Conservation (phyloP, 1,284 basidiomycete species). For the Pseudomicrostroma phylloplanum region DNA sequence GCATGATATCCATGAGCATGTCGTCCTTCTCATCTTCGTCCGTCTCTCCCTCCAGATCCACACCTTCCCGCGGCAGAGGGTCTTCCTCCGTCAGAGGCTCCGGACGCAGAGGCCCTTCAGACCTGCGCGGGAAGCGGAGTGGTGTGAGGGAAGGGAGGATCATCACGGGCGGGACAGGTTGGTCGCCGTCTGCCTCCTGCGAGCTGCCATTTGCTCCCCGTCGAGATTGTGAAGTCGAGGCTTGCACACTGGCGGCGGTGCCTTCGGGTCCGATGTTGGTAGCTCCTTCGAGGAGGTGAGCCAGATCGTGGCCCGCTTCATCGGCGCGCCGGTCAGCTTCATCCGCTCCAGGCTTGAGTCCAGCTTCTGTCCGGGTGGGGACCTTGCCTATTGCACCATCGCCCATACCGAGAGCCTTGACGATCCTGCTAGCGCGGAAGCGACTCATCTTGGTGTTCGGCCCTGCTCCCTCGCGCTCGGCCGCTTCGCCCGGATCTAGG, state of each 20-base stretch:
- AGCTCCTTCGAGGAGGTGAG: slow-evolving; percentile 23
- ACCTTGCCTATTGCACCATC: not conserved
- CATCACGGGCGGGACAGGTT: slow-evolving; percentile 22
- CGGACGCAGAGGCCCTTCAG: slow-evolving; percentile 1
- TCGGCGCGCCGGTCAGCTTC: slow-evolving; percentile 5
- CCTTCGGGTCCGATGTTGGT: slow-evolving; percentile 19
- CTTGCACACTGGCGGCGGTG: not conserved
- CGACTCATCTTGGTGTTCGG: slow-evolving; percentile 1
- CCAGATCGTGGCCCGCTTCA: slow-evolving; percentile 14
- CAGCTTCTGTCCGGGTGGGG: not conserved
- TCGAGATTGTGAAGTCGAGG: not conserved
- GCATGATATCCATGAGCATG: slow-evolving; percentile 11
- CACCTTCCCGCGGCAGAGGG: not conserved
- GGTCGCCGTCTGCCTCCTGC: not conserved
- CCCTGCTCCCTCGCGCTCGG: too few relatives aligned
- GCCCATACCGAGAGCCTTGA: not conserved
- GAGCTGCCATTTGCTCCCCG: not conserved
- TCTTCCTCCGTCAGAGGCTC: not conserved
- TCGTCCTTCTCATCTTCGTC: slow-evolving; percentile 14
- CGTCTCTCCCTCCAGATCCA: slow-evolving; percentile 10
- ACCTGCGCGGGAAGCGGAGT: slow-evolving; percentile 15
- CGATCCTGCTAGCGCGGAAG: slow-evolving; percentile 1
- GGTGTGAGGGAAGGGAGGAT: slow-evolving; percentile 30
- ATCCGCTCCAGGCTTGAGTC: not conserved
- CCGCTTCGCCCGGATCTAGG: not conserved